A percentile compares a stretch with the other conserved stretches of the same genome.
Conservation (phyloP, 129 eudicot genomes). For the Saposhnikovia divaricata region DNA sequence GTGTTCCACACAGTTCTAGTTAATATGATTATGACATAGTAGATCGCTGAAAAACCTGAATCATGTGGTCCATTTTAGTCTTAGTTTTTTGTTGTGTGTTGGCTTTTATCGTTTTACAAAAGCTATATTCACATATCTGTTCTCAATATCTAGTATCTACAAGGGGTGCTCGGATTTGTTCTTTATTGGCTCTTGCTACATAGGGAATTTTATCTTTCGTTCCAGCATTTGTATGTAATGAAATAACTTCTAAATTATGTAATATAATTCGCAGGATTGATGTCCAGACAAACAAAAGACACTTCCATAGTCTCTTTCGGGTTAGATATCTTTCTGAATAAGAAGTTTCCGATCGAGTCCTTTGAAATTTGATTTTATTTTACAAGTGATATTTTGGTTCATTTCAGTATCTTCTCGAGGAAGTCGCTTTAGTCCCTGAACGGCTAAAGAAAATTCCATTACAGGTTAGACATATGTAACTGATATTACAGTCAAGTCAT, state of each 20-base stretch:
- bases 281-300: slow-evolving; percentile 82
- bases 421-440: slow-evolving; percentile 64
- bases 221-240: neutral
- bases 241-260: neutral
- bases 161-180: neutral
- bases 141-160: neutral
- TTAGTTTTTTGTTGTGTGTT: neutral
- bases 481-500: neutral
- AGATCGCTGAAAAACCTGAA: neutral
- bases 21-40: neutral
- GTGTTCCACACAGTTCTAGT: neutral
- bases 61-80: neutral
- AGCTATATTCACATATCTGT: neutral
- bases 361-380: neutral
- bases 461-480: slow-evolving; percentile 43
- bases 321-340: slow-evolving; percentile 33
- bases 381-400: slow-evolving; percentile 6
- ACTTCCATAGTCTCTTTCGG: slow-evolving; percentile 69
- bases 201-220: neutral
- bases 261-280: slow-evolving; percentile 58
- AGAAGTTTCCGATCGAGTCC: neutral
- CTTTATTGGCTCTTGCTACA: neutral
- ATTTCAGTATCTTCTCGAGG: slow-evolving; percentile 79
- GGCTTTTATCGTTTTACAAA: neutral
- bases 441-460: slow-evolving; percentile 59